Conservation (phyloP, 78 protist species). For the Dictyostelium purpureum region DNA sequence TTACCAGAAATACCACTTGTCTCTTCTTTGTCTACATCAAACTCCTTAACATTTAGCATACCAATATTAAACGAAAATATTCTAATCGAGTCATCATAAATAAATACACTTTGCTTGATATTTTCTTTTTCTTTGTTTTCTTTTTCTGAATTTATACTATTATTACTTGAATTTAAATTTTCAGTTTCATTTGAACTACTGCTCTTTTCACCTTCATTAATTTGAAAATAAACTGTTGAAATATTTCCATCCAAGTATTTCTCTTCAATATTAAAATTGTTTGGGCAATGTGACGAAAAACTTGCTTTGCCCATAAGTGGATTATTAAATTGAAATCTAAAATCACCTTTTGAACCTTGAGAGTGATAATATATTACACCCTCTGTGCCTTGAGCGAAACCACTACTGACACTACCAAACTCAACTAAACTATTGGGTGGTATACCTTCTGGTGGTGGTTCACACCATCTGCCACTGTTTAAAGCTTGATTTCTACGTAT, state of each 20-base stretch:
- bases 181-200: neutral
- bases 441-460: constrained; percentile 68
- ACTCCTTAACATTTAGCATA: neutral
- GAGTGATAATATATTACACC: constrained; percentile 34
- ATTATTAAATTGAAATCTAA: constrained; percentile 45
- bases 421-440: constrained; percentile 32
- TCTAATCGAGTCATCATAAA: constrained; percentile 4
- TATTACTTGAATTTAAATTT: too few species aligned
- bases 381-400: constrained; percentile 39
- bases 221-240: constrained; percentile 3
- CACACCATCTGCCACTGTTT: constrained; percentile 49
- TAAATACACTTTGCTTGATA: neutral
- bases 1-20: neutral
- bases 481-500: constrained; percentile 25
- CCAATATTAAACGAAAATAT: neutral
- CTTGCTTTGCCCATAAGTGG: constrained; percentile 60
- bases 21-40: neutral
- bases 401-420: constrained; percentile 57
- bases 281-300: constrained; percentile 53
- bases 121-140: neutral
- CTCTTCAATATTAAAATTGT: constrained; percentile 30
- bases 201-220: neutral
- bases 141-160: too few species aligned
- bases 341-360: constrained; percentile 52
- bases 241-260: constrained; percentile 26